Base-by-base conservation (phyloP, 129 eudicot genomes). In the Centrapalus pauciflorus region DNA sequence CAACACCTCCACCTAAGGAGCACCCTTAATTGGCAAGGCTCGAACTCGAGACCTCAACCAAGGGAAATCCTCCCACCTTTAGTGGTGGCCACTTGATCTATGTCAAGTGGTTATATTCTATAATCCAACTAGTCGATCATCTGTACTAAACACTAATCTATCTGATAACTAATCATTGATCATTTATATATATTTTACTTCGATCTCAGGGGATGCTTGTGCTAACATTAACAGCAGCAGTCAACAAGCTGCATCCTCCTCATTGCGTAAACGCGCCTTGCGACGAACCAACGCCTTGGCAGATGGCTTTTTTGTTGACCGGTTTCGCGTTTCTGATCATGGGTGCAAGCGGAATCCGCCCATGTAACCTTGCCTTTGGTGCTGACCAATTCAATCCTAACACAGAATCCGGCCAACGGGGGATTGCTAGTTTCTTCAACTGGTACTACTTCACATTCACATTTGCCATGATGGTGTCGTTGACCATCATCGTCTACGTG, bases 181-280 rank as follows among this genome's bases (percentile, higher is more conserved):
- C n/a, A n/a, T n/a, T n/a, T n/a, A n/a, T n/a, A n/a, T n/a, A n/a
- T 37, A 7, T 13, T 60, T 28, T 27, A 24, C 37, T 32, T 13
- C n/a, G n/a, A n/a, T n/a, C n/a, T n/a, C 76, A 82, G 87, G 87
- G 87, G 51, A 74, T 82, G 87, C 78, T 78, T 64, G 58, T 82
- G 65, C 60, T 82, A 54, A 66, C 87, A 28, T 71, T 82, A 59
- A 82, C 87, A 26, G 87, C 87, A 5, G 78, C 82, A 27, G 24
- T 78, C 41, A 58, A 77, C 59, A 65, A 70, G 17, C 72, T 82
- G 17, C 87, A 82, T 61, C 87, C 87, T 60, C 83, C 83, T 14
- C 37, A 71, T 26, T 82, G 87, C 25, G 54, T 34, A 35, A 68
- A 73, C 21, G 25, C 60, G n/a, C 75, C 35, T 7, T 82, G 87